Conservation (phyloP, 2,329 filamentous ascomycete genomes). For the Leptographium wingfieldii region DNA sequence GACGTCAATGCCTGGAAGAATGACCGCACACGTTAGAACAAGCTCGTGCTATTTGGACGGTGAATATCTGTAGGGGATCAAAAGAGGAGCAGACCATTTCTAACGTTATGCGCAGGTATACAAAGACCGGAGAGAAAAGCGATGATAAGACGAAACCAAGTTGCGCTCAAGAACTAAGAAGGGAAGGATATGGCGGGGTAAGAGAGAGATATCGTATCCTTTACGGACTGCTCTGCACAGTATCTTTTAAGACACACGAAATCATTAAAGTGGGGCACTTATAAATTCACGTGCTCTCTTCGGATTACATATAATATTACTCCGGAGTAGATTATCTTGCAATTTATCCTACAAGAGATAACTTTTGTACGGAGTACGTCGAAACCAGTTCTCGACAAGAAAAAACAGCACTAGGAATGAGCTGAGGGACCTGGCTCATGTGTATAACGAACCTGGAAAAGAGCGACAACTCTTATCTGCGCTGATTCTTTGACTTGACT, state of each 20-base stretch:
- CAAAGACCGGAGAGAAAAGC: background rate
- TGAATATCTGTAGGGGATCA: background rate
- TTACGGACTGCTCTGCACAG: no score
- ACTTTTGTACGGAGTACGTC: no score
- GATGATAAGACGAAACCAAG: background rate
- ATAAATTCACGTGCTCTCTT: no score
- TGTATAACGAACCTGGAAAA: background rate
- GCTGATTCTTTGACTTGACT: background rate
- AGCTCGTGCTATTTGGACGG: background rate
- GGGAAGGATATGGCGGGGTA: background rate
- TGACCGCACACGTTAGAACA: background rate
- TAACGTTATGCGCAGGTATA: background rate
- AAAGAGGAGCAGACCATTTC: background rate
- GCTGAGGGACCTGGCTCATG: background rate
- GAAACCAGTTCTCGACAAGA: background rate
- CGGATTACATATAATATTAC: no score
- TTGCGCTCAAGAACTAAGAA: background rate
- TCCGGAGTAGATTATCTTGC: no score
- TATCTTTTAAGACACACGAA: no score
- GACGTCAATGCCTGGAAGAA: conserved; percentile 31
- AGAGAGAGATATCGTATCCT: background rate
- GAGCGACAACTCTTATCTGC: background rate
- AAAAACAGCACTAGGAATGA: background rate
- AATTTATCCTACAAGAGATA: no score
- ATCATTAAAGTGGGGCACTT: no score